Evolutionary conservation across 2,329 filamentous ascomycete species (phyloP).

Genomic region (Lomentospora prolificans): DNA sequence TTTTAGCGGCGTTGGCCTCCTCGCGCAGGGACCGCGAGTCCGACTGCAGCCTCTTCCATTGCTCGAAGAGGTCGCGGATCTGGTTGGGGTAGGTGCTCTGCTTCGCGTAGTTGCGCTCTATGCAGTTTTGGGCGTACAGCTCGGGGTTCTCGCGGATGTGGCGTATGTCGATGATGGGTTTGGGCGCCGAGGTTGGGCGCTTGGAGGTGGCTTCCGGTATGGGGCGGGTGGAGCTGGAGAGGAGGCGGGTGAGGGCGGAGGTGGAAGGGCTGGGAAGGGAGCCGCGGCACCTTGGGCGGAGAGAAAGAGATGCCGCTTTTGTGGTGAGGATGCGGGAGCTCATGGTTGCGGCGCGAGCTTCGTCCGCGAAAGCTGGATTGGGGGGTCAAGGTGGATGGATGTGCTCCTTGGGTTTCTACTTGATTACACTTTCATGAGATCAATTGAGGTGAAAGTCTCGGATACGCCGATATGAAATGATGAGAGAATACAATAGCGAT

Average conservation of each 20-base stretch:
- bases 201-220: slow-evolving; percentile 8
- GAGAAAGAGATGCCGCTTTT: neutral
- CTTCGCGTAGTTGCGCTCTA: slow-evolving; percentile 69
- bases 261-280: neutral
- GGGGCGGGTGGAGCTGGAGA: slow-evolving; percentile 1
- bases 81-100: slow-evolving; percentile 44
- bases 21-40: slow-evolving; percentile 53
- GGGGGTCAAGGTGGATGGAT: no score
- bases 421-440: no score
- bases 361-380: neutral
- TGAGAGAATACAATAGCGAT: no score
- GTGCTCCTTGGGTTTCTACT: no score
- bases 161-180: slow-evolving; percentile 71
- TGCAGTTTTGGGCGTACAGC: slow-evolving; percentile 72
- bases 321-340: neutral
- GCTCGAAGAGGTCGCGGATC: slow-evolving; percentile 45
- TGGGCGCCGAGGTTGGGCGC: slow-evolving; percentile 65
- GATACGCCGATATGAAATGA: no score
- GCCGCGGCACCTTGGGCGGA: neutral
- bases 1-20: slow-evolving; percentile 53
- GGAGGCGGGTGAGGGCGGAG: neutral
- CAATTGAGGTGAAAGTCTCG: neutral
- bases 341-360: neutral
- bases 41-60: slow-evolving; percentile 51
- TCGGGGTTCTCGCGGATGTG: slow-evolving; percentile 80